Percentiles rank a stretch among this genome's conserved stretches.
Conservation (phyloP, 139 green algal species). For the Chlorella sp. region DNA sequence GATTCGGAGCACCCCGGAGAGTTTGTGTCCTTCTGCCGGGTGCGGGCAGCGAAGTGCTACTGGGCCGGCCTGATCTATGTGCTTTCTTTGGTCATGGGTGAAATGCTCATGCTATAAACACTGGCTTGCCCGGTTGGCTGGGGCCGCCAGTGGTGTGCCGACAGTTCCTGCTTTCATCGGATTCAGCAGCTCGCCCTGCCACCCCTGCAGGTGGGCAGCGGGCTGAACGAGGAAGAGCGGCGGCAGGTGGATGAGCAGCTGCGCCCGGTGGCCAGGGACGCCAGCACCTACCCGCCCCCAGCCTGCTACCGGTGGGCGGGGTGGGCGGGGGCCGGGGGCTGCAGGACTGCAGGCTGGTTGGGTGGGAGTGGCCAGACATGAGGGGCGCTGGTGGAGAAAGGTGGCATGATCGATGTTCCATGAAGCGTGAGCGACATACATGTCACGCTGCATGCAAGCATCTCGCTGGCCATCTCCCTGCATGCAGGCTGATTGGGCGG, state of each 20-base stretch:
- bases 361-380: too few relatives aligned
- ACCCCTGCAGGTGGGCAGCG: slow-evolving; percentile 65
- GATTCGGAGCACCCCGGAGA: slow-evolving; percentile 27
- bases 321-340: background rate
- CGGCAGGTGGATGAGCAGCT: slow-evolving; percentile 41
- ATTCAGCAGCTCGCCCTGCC: too few relatives aligned
- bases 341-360: background rate
- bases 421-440: too few relatives aligned
- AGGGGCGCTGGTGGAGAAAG: too few relatives aligned
- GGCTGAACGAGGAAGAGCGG: slow-evolving; percentile 62
- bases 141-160: too few relatives aligned
- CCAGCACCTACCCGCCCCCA: background rate
- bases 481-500: slow-evolving; percentile 45
- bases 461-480: background rate
- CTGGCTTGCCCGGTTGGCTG: too few relatives aligned
- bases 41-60: too few relatives aligned
- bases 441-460: too few relatives aligned
- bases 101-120: too few relatives aligned
- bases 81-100: too few relatives aligned
- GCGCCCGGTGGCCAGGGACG: slow-evolving; percentile 36
- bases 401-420: background rate
- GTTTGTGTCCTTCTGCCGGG: background rate
- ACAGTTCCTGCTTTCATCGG: too few relatives aligned
- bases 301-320: background rate
- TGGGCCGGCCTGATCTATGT: too few relatives aligned